These are phyloP conservation scores for Noccaea caerulescens DNA, from an alignment of 345 rosid species.

Conservation along the genomic window DNA sequence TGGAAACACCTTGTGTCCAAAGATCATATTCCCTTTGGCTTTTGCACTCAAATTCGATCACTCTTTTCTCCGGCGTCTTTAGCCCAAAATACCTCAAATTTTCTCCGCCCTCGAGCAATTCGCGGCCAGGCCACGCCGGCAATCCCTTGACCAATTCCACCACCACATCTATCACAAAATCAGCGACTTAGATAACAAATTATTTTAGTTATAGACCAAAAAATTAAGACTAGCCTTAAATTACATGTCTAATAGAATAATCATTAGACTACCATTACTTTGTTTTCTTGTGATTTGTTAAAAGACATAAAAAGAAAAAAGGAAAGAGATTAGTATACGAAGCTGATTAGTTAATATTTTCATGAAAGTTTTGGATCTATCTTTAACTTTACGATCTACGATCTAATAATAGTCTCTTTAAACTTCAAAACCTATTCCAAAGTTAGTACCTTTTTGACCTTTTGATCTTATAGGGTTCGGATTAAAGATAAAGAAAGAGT, in stretches of 20 bases:
- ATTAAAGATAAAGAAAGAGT: constrained; percentile 34
- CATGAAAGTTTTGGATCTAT: constrained; percentile 25
- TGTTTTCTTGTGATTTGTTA: background rate
- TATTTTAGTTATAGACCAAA: background rate
- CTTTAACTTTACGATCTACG: constrained; percentile 36
- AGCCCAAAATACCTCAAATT: constrained; percentile 70
- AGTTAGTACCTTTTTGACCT: constrained; percentile 33
- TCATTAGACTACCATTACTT: constrained; percentile 1
- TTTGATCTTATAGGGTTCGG: constrained; percentile 26
- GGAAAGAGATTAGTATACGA: constrained; percentile 17
- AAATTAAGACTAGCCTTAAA: background rate
- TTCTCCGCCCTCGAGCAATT: constrained; percentile 73
- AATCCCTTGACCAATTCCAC: constrained; percentile 62
- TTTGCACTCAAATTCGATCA: constrained; percentile 75
- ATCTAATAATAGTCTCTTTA: constrained; percentile 17
- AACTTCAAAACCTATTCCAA: constrained; percentile 8
- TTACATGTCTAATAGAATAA: background rate
- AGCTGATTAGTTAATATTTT: constrained; percentile 8
- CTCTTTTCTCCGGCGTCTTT: constrained; percentile 60
- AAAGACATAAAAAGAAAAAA: background rate
- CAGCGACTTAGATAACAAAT: background rate
- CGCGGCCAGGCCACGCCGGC: constrained; percentile 81
- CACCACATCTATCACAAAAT: constrained; percentile 57
- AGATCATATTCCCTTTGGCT: constrained; percentile 78
- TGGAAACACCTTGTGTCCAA: constrained; percentile 80